A percentile compares a stretch with the other conserved stretches of the same genome.
Evolutionary conservation across 345 rosid species (phyloP).

Genomic region (Cardiospermum halicacabum): DNA sequence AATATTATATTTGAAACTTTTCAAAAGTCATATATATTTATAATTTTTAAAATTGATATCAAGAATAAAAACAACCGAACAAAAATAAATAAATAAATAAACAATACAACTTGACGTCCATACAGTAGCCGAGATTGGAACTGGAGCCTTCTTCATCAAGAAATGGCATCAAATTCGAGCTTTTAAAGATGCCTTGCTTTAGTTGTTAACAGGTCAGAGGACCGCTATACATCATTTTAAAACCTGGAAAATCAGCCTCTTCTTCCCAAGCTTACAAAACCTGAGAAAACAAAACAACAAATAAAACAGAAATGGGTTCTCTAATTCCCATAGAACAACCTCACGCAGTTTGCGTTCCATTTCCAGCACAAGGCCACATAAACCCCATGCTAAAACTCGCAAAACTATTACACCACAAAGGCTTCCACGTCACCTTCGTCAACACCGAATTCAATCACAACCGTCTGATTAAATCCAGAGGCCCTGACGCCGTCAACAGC

Average conservation of each 20-base stretch:
- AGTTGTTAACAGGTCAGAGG: too few relatives aligned
- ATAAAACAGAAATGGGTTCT: slow-evolving; percentile 6
- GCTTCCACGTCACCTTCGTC: slow-evolving; percentile 42
- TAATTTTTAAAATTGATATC: too few relatives aligned
- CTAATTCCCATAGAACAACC: neutral
- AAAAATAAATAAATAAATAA: too few relatives aligned
- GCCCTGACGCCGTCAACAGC: slow-evolving; percentile 21
- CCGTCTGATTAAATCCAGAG: slow-evolving; percentile 27
- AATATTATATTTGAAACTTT: too few relatives aligned
- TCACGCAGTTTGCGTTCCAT: slow-evolving; percentile 36
- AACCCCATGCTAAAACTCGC: slow-evolving; percentile 42
- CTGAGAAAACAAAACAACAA: neutral
- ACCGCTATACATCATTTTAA: neutral
- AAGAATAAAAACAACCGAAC: too few relatives aligned
- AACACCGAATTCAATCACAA: slow-evolving; percentile 35
- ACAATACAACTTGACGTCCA: too few relatives aligned
- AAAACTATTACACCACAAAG: slow-evolving; percentile 30
- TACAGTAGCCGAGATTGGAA: too few relatives aligned
- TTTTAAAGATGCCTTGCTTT: too few relatives aligned
- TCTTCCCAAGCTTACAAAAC: neutral
- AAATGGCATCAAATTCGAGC: too few relatives aligned
- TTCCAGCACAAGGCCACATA: slow-evolving; percentile 47
- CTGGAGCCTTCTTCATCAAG: too few relatives aligned
- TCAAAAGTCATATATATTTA: too few relatives aligned
- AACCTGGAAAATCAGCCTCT: neutral